Percentiles rank a stretch among this genome's conserved stretches.
phyloP scores from a whole-genome alignment of 1,284 basidiomycete species.

The Agroathelia rolfsii region DNA sequence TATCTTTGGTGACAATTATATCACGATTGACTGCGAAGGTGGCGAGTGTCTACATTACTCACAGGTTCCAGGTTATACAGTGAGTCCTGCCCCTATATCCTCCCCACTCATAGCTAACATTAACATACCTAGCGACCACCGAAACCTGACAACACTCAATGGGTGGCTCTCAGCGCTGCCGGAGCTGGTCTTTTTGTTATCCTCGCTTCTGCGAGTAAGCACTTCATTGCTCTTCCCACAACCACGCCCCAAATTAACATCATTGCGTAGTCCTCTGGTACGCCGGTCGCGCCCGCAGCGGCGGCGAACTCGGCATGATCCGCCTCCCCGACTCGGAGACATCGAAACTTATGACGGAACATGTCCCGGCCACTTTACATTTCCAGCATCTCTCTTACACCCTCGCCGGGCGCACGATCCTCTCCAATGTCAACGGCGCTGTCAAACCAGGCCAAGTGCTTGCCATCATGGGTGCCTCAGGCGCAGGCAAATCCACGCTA shows the following conservation, averaged over 20 bases:
- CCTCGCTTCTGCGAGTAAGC: conserved; percentile 40
- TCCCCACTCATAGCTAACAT: conserved; percentile 1
- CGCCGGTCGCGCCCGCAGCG: conserved; percentile 60
- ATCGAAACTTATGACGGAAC: conserved; percentile 82
- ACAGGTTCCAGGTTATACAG: conserved; percentile 86
- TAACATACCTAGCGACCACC: conserved; percentile 45
- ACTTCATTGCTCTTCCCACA: conserved; percentile 1
- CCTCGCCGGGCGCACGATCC: conserved; percentile 59
- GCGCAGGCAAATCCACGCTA: conserved; percentile 94
- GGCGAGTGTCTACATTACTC: conserved; percentile 94
- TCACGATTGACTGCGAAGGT: conserved; percentile 78
- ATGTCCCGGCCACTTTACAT: conserved; percentile 86
- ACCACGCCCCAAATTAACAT: conserved; percentile 3
- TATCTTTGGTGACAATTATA: conserved; percentile 88
- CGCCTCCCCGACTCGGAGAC: conserved; percentile 76
- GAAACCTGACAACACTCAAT: conserved; percentile 70
- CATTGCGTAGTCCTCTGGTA: conserved; percentile 72
- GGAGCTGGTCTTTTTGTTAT: conserved; percentile 67
- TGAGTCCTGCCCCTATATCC: conserved; percentile 25
- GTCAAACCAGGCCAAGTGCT: conserved; percentile 84
- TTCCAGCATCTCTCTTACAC: conserved; percentile 81
- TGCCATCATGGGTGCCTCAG: conserved; percentile 94
- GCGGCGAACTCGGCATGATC: conserved; percentile 69
- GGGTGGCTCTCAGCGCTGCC: conserved; percentile 79
- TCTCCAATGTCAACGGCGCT: conserved; percentile 74